Evolutionary conservation across 2,329 filamentous ascomycete species (phyloP).

Genomic region (Ophiostoma sp.): DNA sequence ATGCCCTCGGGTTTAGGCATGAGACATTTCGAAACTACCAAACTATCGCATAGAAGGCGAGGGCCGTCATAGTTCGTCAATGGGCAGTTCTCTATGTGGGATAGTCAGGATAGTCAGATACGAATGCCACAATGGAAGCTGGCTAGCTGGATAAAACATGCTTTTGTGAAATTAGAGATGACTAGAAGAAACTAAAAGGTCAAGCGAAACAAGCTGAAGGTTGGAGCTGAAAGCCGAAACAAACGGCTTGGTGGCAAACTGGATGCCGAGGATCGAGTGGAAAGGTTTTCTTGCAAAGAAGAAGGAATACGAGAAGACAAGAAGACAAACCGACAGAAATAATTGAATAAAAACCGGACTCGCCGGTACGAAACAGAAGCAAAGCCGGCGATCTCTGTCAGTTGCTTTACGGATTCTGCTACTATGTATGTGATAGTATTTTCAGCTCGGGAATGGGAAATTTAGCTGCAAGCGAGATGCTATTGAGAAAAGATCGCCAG

Average conservation of each 20-base stretch:
- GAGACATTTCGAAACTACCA: background rate
- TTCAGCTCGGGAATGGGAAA: background rate
- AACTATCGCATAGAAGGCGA: background rate
- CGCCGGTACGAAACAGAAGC: background rate
- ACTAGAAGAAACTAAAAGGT: background rate
- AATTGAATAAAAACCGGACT: background rate
- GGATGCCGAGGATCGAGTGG: background rate
- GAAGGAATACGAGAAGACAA: background rate
- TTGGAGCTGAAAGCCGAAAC: constrained; percentile 1
- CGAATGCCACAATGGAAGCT: background rate
- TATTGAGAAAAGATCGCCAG: background rate
- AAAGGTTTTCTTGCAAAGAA: background rate
- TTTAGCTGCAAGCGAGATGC: background rate
- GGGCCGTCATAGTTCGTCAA: too few relatives aligned
- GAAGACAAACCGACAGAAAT: background rate
- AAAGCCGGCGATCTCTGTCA: background rate
- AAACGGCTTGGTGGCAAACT: constrained; percentile 1
- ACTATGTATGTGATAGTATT: too few relatives aligned
- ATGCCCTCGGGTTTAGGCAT: background rate
- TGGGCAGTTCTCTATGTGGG: too few relatives aligned
- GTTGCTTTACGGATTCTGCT: background rate
- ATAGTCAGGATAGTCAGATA: background rate
- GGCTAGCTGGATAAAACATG: too few relatives aligned
- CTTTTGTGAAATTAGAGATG: background rate
- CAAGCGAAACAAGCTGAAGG: background rate